Evolutionary conservation across 2,329 filamentous ascomycete genomes (phyloP).

Genomic region (Fusarium devonianum): DNA sequence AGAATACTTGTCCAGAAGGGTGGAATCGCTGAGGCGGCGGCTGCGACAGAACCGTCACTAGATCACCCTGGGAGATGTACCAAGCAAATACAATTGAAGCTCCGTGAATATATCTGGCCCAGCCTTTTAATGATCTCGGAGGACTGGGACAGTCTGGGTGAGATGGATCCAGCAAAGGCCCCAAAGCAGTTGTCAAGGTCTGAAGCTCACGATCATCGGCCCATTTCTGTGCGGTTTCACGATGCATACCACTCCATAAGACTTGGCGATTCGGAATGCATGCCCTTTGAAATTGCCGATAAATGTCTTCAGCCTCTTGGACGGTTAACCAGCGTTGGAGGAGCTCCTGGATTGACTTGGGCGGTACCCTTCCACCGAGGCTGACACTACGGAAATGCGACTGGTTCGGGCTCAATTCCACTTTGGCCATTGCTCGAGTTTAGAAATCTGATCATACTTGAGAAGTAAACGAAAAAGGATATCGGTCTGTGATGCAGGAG

Average conservation of each 20-base stretch:
- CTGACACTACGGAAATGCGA: neutral
- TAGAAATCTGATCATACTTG: neutral
- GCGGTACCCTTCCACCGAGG: neutral
- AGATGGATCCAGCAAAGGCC: neutral
- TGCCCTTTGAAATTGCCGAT: neutral
- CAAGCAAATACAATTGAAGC: slow-evolving; percentile 6
- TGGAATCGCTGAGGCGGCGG: slow-evolving; percentile 6
- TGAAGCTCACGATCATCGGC: slow-evolving; percentile 5
- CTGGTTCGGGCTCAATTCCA: neutral
- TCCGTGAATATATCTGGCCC: slow-evolving; percentile 3
- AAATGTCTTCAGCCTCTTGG: neutral
- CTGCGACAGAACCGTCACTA: slow-evolving; percentile 2
- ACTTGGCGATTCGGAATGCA: neutral
- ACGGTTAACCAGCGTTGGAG: neutral
- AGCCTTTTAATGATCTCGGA: neutral
- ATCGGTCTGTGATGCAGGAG: neutral
- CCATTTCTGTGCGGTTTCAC: neutral
- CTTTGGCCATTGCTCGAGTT: neutral
- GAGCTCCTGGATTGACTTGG: neutral
- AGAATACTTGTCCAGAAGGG: neutral
- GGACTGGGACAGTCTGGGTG: neutral
- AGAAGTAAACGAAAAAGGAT: neutral
- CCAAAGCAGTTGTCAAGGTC: slow-evolving; percentile 8
- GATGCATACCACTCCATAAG: slow-evolving; percentile 2
- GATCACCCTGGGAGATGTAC: slow-evolving; percentile 1